These are phyloP conservation scores for Tagetes patula DNA, from an alignment of 129 eudicot species.

Conservation along the genomic window DNA sequence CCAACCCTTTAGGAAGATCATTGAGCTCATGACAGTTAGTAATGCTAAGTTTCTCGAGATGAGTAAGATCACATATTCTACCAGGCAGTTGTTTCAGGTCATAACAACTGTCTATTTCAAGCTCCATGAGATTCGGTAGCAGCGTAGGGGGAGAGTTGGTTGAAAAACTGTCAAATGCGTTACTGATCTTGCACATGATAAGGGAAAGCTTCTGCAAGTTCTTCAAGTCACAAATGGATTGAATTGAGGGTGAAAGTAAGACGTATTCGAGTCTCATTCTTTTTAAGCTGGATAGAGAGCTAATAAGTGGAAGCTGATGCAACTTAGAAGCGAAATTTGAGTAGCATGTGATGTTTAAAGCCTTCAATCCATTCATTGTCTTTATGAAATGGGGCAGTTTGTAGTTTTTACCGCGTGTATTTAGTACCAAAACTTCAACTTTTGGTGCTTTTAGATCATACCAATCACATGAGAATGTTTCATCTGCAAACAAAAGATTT, in stretches of 20 bases:
- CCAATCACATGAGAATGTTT: conserved; percentile 37
- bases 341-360: conserved; percentile 39
- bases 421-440: conserved; percentile 42
- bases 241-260: conserved; percentile 16
- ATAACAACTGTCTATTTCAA: background rate
- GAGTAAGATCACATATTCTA: no score
- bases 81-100: no score
- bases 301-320: background rate
- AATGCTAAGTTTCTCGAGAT: no score
- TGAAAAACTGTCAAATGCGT: background rate
- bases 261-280: conserved; percentile 27
- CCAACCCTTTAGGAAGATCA: no score
- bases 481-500: conserved; percentile 31
- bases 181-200: conserved; percentile 26
- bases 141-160: background rate
- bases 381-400: conserved; percentile 36
- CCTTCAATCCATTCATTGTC: conserved; percentile 33
- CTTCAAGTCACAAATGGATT: conserved; percentile 18
- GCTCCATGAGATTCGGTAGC: conserved; percentile 37
- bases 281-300: conserved; percentile 20
- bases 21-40: no score
- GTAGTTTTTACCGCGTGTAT: conserved; percentile 29
- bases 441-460: conserved; percentile 35
- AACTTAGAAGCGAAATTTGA: conserved; percentile 28
- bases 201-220: conserved; percentile 43